These are phyloP conservation scores for Mycena haematopus DNA, from an alignment of 768 basidiomycete species.

Conservation along the genomic window DNA sequence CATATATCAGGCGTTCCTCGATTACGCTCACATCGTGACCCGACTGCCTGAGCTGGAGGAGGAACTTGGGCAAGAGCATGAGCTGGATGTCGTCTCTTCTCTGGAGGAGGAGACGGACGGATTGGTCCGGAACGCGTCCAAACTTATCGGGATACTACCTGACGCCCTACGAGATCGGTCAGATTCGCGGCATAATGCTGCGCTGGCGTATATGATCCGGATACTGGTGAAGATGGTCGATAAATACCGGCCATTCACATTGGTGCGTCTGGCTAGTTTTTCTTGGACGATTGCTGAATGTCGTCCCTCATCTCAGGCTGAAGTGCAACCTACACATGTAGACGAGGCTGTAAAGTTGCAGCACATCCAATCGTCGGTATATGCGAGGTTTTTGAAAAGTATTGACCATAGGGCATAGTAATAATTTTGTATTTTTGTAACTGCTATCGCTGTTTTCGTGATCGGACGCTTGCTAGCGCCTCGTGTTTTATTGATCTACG, in stretches of 20 bases:
- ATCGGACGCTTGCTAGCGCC: not conserved
- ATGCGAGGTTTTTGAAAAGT: slow-evolving; percentile 68
- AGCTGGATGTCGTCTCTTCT: slow-evolving; percentile 4
- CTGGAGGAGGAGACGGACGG: slow-evolving; percentile 54
- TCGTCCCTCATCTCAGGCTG: slow-evolving; percentile 44
- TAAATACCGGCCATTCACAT: slow-evolving; percentile 59
- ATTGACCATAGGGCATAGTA: slow-evolving; percentile 44
- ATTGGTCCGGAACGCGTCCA: slow-evolving; percentile 63
- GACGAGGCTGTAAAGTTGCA: slow-evolving; percentile 65
- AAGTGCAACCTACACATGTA: slow-evolving; percentile 51
- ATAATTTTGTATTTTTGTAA: slow-evolving; percentile 22
- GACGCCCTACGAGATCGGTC: slow-evolving; percentile 64
- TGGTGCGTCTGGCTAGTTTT: slow-evolving; percentile 47
- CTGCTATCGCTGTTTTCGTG: slow-evolving; percentile 18
- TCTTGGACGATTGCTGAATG: slow-evolving; percentile 2
- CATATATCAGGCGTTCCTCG: slow-evolving; percentile 64
- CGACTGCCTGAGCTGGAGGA: slow-evolving; percentile 60
- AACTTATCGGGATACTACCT: slow-evolving; percentile 70
- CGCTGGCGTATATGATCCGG: slow-evolving; percentile 74
- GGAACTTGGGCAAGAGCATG: slow-evolving; percentile 19
- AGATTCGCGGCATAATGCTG: slow-evolving; percentile 72
- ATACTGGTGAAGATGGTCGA: slow-evolving; percentile 66
- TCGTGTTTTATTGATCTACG: not conserved
- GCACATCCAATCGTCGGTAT: slow-evolving; percentile 69
- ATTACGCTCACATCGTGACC: slow-evolving; percentile 71